Conservation (phyloP, 108 stramenopile species). For the Thalassiosira profunda region DNA sequence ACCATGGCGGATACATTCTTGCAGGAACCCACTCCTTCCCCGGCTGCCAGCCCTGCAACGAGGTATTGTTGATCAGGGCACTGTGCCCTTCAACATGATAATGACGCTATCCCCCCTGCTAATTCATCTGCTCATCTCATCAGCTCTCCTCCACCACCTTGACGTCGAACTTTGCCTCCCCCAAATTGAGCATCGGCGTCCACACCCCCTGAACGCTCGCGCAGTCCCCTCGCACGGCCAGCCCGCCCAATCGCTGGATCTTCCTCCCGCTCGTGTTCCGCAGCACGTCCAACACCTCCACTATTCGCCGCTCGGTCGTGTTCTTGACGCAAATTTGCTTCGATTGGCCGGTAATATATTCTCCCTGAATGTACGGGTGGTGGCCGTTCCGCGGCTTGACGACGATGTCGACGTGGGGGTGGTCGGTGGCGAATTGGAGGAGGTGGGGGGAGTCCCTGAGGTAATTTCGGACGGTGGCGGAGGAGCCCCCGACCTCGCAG, state of each 20-base stretch:
- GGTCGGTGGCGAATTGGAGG: conserved; percentile 61
- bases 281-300: conserved; percentile 64
- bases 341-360: conserved; percentile 60
- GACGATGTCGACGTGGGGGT: conserved; percentile 63
- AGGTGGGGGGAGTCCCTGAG: conserved; percentile 57
- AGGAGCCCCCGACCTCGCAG: conserved; percentile 88
- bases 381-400: conserved; percentile 73
- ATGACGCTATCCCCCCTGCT: too few relatives aligned
- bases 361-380: conserved; percentile 78
- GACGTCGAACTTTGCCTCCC: neutral
- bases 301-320: conserved; percentile 41
- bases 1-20: conserved; percentile 45
- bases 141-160: conserved; percentile 7
- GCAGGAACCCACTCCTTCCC: neutral
- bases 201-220: conserved; percentile 87
- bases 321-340: conserved; percentile 86
- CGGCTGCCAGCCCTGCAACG: conserved; percentile 40
- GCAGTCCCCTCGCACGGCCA: conserved; percentile 73
- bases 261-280: conserved; percentile 86
- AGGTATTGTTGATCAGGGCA: conserved; percentile 42
- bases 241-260: conserved; percentile 70
- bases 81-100: conserved; percentile 19
- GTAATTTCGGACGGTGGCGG: conserved; percentile 67
- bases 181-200: conserved; percentile 81
- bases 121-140: too few relatives aligned